Percentiles rank a stretch among this genome's conserved stretches.
phyloP scores from a whole-genome alignment of 306 rosid genomes.

The Prunus fruticosa region DNA sequence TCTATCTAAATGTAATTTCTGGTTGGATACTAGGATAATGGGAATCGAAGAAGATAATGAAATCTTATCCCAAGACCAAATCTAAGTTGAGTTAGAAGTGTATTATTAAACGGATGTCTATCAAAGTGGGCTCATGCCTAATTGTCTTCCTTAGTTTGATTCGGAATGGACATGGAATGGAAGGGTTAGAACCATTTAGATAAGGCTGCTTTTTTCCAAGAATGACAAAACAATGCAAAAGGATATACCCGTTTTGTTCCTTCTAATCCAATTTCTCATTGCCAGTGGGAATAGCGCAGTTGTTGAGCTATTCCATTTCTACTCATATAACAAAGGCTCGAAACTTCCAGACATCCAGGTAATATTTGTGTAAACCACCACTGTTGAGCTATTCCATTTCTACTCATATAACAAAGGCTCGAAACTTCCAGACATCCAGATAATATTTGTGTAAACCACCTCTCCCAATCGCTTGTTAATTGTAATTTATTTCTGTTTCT shows the following conservation, averaged over 20 bases:
- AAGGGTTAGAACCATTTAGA: neutral
- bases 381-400: too few species aligned
- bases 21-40: neutral
- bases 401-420: too few species aligned
- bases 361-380: too few species aligned
- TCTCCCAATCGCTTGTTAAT: too few species aligned
- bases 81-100: neutral
- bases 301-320: too few species aligned
- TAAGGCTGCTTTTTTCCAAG: neutral
- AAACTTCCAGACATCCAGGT: too few species aligned
- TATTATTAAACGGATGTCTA: neutral
- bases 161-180: neutral
- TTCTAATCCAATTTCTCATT: too few species aligned
- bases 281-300: too few species aligned
- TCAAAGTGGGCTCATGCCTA: slow-evolving; percentile 15
- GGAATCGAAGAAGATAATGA: neutral
- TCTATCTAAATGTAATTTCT: neutral
- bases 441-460: too few species aligned
- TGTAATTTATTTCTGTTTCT: too few species aligned
- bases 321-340: too few species aligned
- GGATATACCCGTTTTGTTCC: neutral
- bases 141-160: neutral
- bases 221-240: neutral
- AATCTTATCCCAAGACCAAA: slow-evolving; percentile 6
- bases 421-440: too few species aligned